Percentiles rank a stretch among this genome's conserved stretches.
Evolutionary conservation across 2,329 filamentous ascomycete species (phyloP).

Genomic region (Chaetomiaceae sp.): DNA sequence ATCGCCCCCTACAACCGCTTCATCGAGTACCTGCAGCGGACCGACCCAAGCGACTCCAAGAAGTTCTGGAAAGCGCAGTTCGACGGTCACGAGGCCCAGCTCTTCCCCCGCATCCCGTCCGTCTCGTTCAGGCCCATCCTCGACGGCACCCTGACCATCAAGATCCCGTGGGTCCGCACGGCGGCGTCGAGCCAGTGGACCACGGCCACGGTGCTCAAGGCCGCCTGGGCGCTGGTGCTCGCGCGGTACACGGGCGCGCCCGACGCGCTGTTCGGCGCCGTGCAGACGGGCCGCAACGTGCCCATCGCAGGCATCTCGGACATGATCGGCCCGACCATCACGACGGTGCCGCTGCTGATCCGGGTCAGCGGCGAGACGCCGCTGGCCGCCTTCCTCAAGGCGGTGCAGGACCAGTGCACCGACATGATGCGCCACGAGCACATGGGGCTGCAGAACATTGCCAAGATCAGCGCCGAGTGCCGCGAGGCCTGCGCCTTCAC

Average conservation of each 20-base stretch:
- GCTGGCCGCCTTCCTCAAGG: slow-evolving; percentile 39
- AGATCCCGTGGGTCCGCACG: background rate
- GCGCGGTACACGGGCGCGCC: slow-evolving; percentile 34
- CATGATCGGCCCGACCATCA: slow-evolving; percentile 31
- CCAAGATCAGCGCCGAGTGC: slow-evolving; percentile 16
- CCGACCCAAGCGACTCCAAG: background rate
- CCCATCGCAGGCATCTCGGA: slow-evolving; percentile 14
- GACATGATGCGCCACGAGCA: slow-evolving; percentile 25
- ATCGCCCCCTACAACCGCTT: background rate
- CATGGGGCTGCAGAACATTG: slow-evolving; percentile 26
- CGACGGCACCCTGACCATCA: background rate
- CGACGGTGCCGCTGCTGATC: slow-evolving; percentile 39
- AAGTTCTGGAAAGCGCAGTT: background rate
- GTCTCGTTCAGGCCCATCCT: background rate
- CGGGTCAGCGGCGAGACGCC: slow-evolving; percentile 15
- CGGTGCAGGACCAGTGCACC: slow-evolving; percentile 22
- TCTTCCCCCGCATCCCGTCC: background rate
- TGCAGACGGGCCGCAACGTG: slow-evolving; percentile 34
- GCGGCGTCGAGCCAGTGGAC: slow-evolving; percentile 18
- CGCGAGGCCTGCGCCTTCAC: slow-evolving; percentile 23
- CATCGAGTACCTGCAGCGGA: background rate
- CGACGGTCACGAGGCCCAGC: background rate
- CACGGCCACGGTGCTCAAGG: slow-evolving; percentile 37
- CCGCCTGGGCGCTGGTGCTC: slow-evolving; percentile 40
- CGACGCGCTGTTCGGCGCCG: slow-evolving; percentile 40